These are phyloP conservation scores for Rhamnella rubrinervis DNA, from an alignment of 331 rosid species.

Conservation along the genomic window DNA sequence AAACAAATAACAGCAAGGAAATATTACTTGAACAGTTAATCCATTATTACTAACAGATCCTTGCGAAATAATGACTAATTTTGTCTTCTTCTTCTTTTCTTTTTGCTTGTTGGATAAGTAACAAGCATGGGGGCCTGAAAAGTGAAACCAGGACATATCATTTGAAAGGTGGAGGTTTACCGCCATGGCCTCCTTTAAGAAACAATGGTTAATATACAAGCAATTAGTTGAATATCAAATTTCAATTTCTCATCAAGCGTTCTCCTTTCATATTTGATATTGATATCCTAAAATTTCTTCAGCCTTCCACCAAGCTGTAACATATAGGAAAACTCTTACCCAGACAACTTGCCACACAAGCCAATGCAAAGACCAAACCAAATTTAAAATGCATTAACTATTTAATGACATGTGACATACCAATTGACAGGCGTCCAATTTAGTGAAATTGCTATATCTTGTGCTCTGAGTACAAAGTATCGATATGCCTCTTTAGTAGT, in stretches of 20 bases:
- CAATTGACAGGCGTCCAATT: constrained; percentile 94
- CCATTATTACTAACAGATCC: not conserved
- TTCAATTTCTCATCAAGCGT: not conserved
- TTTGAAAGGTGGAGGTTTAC: no score
- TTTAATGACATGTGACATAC: constrained; percentile 37
- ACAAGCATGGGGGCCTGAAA: no score
- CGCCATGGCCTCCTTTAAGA: no score
- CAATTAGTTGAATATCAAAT: not conserved
- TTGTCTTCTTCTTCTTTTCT: no score
- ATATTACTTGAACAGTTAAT: not conserved
- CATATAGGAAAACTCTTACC: not conserved
- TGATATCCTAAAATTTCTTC: not conserved
- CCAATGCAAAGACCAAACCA: constrained; percentile 2
- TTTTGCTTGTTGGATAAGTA: no score
- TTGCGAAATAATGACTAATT: not conserved
- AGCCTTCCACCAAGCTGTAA: not conserved
- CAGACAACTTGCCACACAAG: not conserved
- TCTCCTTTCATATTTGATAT: not conserved
- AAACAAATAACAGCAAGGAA: not conserved
- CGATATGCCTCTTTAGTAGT: constrained; percentile 77
- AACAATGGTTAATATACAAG: not conserved
- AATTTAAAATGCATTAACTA: constrained; percentile 4
- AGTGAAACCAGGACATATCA: no score
- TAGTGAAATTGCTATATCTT: constrained; percentile 75
- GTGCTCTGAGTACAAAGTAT: constrained; percentile 88